A percentile compares a stretch with the other conserved stretches of the same genome.
These are phyloP conservation scores for Globisporangium rhizosaccharum DNA, from an alignment of 352 stramenopile species.

Conservation along the genomic window DNA sequence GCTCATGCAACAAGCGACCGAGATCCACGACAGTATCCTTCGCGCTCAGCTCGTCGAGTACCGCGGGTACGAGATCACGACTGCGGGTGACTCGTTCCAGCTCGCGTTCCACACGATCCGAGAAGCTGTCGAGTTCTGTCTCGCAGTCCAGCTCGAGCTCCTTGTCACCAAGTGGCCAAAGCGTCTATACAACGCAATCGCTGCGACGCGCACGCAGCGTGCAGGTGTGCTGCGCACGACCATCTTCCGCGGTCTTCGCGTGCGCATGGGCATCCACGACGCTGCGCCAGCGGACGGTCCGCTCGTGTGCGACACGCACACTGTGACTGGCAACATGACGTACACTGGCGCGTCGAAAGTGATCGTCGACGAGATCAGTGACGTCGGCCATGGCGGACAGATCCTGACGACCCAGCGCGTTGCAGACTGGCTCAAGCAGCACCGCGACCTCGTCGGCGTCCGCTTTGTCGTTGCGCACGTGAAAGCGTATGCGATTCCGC, in stretches of 20 bases:
- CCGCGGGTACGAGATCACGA: constrained; percentile 58
- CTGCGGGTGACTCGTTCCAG: constrained; percentile 49
- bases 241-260: constrained; percentile 41
- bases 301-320: constrained; percentile 40
- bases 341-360: constrained; percentile 52
- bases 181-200: constrained; percentile 31
- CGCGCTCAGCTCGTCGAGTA: constrained; percentile 27
- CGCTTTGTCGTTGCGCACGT: constrained; percentile 22
- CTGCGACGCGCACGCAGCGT: constrained; percentile 27
- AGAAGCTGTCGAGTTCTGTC: constrained; percentile 51
- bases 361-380: constrained; percentile 43
- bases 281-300: constrained; percentile 30
- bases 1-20: constrained; percentile 41
- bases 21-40: constrained; percentile 51
- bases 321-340: constrained; percentile 42
- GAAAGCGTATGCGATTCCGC: constrained; percentile 21
- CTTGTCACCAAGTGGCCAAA: constrained; percentile 34
- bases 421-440: constrained; percentile 29
- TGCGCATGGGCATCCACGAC: constrained; percentile 60
- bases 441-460: constrained; percentile 17
- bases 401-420: constrained; percentile 41
- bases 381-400: constrained; percentile 41
- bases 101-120: constrained; percentile 50
- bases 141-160: constrained; percentile 43
- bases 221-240: constrained; percentile 24